These are phyloP conservation scores for Salix viminalis DNA, from an alignment of 345 rosid genomes.

Conservation along the genomic window DNA sequence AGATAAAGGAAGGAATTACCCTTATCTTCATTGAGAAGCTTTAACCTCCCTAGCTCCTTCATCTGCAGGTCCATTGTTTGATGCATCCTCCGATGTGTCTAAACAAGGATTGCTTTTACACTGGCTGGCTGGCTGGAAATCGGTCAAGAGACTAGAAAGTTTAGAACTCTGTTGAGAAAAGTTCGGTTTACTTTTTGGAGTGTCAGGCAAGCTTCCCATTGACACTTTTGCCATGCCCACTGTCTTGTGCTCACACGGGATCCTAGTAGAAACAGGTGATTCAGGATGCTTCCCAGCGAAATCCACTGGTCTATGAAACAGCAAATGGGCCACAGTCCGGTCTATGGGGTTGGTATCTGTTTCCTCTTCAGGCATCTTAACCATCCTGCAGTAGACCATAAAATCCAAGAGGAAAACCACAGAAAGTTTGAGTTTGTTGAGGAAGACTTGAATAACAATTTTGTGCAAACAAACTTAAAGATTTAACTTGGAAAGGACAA, in stretches of 20 bases:
- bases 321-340: slow-evolving; percentile 81
- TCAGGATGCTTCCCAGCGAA: slow-evolving; percentile 40
- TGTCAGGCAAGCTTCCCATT: slow-evolving; percentile 28
- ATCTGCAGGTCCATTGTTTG: slow-evolving; percentile 40
- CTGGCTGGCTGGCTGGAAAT: slow-evolving; percentile 11
- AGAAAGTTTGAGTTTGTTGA: neutral
- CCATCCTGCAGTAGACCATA: slow-evolving; percentile 35
- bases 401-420: neutral
- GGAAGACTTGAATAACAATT: neutral
- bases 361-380: slow-evolving; percentile 55
- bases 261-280: slow-evolving; percentile 50
- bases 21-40: slow-evolving; percentile 28
- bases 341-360: slow-evolving; percentile 87
- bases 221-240: slow-evolving; percentile 19
- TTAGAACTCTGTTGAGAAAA: slow-evolving; percentile 32
- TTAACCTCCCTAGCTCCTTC: slow-evolving; percentile 28
- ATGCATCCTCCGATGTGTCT: slow-evolving; percentile 34
- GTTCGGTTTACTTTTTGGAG: slow-evolving; percentile 26
- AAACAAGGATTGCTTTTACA: slow-evolving; percentile 15
- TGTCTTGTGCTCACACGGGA: slow-evolving; percentile 34
- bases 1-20: slow-evolving; percentile 41
- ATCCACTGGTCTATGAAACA: slow-evolving; percentile 69
- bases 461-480: neutral
- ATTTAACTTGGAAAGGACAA: neutral
- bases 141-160: slow-evolving; percentile 19